A percentile compares a stretch with the other conserved stretches of the same genome.
Evolutionary conservation across 371 early-diverging fungal genomes (phyloP).

Genomic region (Chytridium lagenaria): DNA sequence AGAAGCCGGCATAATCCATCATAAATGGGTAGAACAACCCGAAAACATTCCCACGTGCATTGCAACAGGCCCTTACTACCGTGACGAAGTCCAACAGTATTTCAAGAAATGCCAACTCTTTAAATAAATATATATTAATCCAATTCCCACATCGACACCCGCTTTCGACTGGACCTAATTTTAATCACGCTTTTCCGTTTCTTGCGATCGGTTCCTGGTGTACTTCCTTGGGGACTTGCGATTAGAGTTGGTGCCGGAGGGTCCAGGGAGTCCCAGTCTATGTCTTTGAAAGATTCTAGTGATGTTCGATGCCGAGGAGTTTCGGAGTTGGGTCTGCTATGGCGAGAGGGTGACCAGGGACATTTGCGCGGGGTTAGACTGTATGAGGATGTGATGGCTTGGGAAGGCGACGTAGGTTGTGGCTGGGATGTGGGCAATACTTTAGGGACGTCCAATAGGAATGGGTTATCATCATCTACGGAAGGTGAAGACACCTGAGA

Average conservation of each 20-base stretch:
- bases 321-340: too few relatives aligned
- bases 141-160: neutral
- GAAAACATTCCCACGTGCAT: slow-evolving; percentile 30
- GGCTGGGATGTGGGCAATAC: neutral
- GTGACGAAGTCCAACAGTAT: slow-evolving; percentile 20
- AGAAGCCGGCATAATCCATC: slow-evolving; percentile 20
- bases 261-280: neutral
- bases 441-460: neutral
- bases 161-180: neutral
- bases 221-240: neutral
- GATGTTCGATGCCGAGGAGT: too few relatives aligned
- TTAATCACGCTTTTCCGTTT: neutral
- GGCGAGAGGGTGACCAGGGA: slow-evolving; percentile 1
- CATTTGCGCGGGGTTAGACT: slow-evolving; percentile 8
- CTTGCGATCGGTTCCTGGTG: neutral
- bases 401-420: neutral
- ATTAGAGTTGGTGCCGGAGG: neutral
- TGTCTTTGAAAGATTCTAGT: neutral
- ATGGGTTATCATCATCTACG: neutral
- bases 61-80: slow-evolving; percentile 25
- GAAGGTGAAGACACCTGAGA: too few relatives aligned
- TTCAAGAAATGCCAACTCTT: slow-evolving; percentile 31
- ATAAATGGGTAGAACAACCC: slow-evolving; percentile 35
- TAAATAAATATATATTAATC: slow-evolving; percentile 1
- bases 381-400: neutral